These are phyloP conservation scores for Entamoeba invadens DNA, from an alignment of 208 protist species.

Conservation along the genomic window DNA sequence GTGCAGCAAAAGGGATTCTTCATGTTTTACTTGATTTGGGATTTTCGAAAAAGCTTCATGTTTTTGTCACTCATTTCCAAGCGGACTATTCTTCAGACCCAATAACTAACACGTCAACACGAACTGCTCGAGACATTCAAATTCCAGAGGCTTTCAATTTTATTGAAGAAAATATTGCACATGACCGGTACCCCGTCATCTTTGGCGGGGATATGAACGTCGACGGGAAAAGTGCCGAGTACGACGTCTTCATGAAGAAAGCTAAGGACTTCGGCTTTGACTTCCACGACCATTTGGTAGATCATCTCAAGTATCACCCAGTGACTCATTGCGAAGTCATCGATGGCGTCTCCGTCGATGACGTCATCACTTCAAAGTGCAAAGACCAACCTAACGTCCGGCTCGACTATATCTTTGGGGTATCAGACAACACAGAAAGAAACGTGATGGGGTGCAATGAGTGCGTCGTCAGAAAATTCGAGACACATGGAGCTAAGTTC, in stretches of 20 bases:
- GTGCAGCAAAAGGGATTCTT: not conserved
- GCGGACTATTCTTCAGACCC: not conserved
- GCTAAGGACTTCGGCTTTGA: not conserved
- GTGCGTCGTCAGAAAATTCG: too few relatives aligned
- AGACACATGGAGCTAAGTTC: not conserved
- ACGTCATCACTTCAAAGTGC: not conserved
- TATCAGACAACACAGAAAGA: not conserved
- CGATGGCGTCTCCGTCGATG: not conserved
- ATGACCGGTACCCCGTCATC: not conserved
- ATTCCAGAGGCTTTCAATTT: not conserved
- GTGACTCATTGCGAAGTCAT: not conserved
- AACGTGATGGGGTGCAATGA: not conserved
- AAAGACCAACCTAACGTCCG: not conserved
- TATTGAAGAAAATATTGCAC: not conserved
- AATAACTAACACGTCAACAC: not conserved
- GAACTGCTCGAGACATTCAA: not conserved
- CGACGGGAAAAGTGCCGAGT: not conserved
- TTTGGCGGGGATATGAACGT: not conserved
- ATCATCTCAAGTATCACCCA: not conserved
- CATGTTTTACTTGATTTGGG: not conserved
- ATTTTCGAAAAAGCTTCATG: not conserved
- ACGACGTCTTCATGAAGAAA: not conserved
- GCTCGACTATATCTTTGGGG: not conserved
- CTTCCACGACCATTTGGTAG: not conserved
- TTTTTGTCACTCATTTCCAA: not conserved